A percentile compares a stretch with the other conserved stretches of the same genome.
phyloP scores from a whole-genome alignment of 192 early-diverging fungal species.

The Umbelopsis isabellina region DNA sequence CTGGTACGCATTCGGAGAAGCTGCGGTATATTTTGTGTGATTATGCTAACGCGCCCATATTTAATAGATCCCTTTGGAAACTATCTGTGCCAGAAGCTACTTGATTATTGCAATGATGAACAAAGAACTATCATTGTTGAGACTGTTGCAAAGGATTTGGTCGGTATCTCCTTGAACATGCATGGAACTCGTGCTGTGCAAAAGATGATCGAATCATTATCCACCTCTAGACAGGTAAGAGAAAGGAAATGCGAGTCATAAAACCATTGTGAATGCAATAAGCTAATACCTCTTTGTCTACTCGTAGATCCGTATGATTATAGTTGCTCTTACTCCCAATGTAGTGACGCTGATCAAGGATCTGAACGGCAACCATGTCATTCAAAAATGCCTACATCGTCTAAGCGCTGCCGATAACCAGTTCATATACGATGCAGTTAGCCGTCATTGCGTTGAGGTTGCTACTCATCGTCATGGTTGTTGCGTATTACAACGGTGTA shows the following conservation, averaged over 20 bases:
- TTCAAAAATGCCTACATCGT: slow-evolving; percentile 87
- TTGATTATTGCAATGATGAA: slow-evolving; percentile 78
- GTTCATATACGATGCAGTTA: slow-evolving; percentile 87
- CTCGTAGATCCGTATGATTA: slow-evolving; percentile 66
- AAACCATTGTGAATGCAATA: neutral
- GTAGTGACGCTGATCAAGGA: slow-evolving; percentile 88
- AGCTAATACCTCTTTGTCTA: neutral
- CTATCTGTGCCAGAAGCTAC: slow-evolving; percentile 89
- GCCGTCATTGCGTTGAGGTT: slow-evolving; percentile 75
- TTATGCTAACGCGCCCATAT: neutral
- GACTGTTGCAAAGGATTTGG: slow-evolving; percentile 71
- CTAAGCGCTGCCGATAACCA: slow-evolving; percentile 79
- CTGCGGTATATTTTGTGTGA: neutral
- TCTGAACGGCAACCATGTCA: slow-evolving; percentile 90
- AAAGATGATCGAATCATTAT: slow-evolving; percentile 85
- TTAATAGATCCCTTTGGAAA: slow-evolving; percentile 86
- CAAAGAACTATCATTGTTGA: slow-evolving; percentile 78
- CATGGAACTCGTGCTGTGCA: slow-evolving; percentile 93
- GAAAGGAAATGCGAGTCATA: neutral
- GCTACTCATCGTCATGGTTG: slow-evolving; percentile 92
- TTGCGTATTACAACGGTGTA: slow-evolving; percentile 90
- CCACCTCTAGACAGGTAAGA: slow-evolving; percentile 59
- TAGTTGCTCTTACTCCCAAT: slow-evolving; percentile 66
- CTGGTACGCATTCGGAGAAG: slow-evolving; percentile 49
- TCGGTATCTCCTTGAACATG: slow-evolving; percentile 86